Evolutionary conservation across 495 filamentous ascomycete species (phyloP).

Genomic region (Aspergillus biplanus): DNA sequence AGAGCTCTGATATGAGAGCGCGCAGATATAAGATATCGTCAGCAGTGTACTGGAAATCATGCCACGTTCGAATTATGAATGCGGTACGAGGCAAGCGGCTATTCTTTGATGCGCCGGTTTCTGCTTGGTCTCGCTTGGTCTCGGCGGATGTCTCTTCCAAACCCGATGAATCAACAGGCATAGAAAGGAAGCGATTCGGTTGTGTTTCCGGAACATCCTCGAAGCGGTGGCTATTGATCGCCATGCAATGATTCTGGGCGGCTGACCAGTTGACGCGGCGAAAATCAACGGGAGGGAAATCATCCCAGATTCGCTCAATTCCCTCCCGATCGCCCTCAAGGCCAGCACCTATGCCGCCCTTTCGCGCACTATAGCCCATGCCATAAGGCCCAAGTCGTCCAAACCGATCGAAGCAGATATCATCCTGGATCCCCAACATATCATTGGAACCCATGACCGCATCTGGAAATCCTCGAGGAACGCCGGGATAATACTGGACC

Average conservation of each 20-base stretch:
- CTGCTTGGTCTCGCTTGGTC: conserved; percentile 17
- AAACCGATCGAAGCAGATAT: conserved; percentile 93
- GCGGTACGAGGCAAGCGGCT: conserved; percentile 58
- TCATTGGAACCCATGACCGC: conserved; percentile 81
- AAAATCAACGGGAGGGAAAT: conserved; percentile 71
- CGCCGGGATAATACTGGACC: conserved; percentile 71
- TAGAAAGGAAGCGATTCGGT: conserved; percentile 48
- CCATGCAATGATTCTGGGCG: conserved; percentile 69
- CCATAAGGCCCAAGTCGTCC: conserved; percentile 90
- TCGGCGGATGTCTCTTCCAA: conserved; percentile 17
- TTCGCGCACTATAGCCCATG: conserved; percentile 74
- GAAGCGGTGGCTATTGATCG: conserved; percentile 74
- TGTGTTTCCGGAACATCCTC: conserved; percentile 47
- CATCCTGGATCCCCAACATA: conserved; percentile 76
- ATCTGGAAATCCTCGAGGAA: conserved; percentile 80
- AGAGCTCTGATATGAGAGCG: conserved; percentile 63
- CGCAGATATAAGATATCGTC: conserved; percentile 60
- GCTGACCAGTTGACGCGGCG: conserved; percentile 73
- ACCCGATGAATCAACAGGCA: conserved; percentile 43
- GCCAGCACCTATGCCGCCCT: conserved; percentile 81
- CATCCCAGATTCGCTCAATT: conserved; percentile 72
- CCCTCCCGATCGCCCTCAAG: conserved; percentile 79
- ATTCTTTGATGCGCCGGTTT: conserved; percentile 25
- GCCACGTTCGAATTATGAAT: conserved; percentile 67
- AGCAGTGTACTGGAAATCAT: conserved; percentile 56